Conservation (phyloP, 2,329 filamentous ascomycete genomes). For the Sporothrix curviconia region DNA sequence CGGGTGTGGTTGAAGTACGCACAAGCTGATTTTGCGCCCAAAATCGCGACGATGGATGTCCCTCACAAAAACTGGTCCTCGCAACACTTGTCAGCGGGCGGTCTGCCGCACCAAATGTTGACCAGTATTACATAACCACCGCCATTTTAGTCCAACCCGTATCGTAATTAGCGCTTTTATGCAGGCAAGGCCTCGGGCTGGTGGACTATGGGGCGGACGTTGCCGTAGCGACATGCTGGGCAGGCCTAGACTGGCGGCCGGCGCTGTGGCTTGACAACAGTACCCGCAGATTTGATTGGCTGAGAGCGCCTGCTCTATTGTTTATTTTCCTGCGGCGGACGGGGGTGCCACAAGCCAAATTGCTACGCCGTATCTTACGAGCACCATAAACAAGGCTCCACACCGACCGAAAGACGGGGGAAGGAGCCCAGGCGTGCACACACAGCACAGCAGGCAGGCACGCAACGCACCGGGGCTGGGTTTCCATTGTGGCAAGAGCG, state of each 20-base stretch:
- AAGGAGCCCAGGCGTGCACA: neutral
- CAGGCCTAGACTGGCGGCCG: neutral
- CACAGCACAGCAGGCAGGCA: neutral
- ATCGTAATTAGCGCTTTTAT: slow-evolving; percentile 10
- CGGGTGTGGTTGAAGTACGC: too few relatives aligned
- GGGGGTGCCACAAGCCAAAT: neutral
- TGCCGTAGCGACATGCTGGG: slow-evolving; percentile 16
- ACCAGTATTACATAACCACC: neutral
- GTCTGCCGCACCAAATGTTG: neutral
- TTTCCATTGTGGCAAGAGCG: neutral
- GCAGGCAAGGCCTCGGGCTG: neutral
- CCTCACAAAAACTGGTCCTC: too few relatives aligned
- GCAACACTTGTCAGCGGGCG: slow-evolving; percentile 5
- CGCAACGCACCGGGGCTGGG: neutral
- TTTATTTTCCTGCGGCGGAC: slow-evolving; percentile 12
- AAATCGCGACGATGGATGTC: too few relatives aligned
- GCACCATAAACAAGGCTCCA: slow-evolving; percentile 6
- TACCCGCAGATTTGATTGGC: slow-evolving; percentile 15
- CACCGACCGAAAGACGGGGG: slow-evolving; percentile 1
- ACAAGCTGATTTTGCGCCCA: too few relatives aligned
- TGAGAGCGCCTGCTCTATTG: slow-evolving; percentile 11
- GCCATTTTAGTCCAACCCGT: neutral
- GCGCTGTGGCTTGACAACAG: slow-evolving; percentile 14
- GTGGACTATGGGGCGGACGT: slow-evolving; percentile 8
- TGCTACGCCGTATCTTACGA: slow-evolving; percentile 11